Conservation (phyloP, 2,329 filamentous ascomycete species). For the Trichoderma sp. region DNA sequence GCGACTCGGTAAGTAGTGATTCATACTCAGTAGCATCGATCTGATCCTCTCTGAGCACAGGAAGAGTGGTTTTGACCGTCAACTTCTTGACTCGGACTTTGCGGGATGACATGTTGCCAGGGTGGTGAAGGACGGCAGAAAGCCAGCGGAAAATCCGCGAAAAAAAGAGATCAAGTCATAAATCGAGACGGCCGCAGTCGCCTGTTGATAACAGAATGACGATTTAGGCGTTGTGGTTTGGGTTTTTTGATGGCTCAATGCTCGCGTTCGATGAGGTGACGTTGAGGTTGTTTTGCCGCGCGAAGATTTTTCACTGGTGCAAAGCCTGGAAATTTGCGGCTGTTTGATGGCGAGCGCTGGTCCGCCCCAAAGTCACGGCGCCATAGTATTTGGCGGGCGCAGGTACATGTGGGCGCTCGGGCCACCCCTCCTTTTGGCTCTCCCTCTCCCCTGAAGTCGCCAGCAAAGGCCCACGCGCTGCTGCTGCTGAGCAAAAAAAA, state of each 20-base stretch:
- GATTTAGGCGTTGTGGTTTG: constrained; percentile 51
- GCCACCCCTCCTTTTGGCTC: constrained; percentile 36
- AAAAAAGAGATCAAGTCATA: constrained; percentile 67
- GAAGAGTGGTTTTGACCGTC: constrained; percentile 84
- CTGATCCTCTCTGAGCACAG: constrained; percentile 85
- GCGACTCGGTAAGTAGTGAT: constrained; percentile 75
- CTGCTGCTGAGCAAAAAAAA: constrained; percentile 12
- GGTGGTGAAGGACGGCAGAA: constrained; percentile 40
- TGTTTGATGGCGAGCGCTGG: constrained; percentile 31
- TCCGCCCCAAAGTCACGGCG: constrained; percentile 31
- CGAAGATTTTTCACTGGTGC: constrained; percentile 55
- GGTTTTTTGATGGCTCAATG: constrained; percentile 57
- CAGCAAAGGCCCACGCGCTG: neutral
- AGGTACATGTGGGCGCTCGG: constrained; percentile 35
- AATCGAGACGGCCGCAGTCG: constrained; percentile 56
- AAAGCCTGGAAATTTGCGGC: constrained; percentile 31
- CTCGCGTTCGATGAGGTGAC: constrained; percentile 54
- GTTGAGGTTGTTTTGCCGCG: constrained; percentile 58
- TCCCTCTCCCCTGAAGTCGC: constrained; percentile 25
- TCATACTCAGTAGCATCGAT: constrained; percentile 87
- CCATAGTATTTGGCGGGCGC: constrained; percentile 21
- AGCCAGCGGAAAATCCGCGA: constrained; percentile 59
- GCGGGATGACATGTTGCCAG: constrained; percentile 60
- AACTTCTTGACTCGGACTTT: constrained; percentile 87
- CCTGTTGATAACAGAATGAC: constrained; percentile 53